Evolutionary conservation across 768 basidiomycete genomes (phyloP), one percentile per base, ranked within the genome.

Genomic region (Pisolithus tinctorius): DNA sequence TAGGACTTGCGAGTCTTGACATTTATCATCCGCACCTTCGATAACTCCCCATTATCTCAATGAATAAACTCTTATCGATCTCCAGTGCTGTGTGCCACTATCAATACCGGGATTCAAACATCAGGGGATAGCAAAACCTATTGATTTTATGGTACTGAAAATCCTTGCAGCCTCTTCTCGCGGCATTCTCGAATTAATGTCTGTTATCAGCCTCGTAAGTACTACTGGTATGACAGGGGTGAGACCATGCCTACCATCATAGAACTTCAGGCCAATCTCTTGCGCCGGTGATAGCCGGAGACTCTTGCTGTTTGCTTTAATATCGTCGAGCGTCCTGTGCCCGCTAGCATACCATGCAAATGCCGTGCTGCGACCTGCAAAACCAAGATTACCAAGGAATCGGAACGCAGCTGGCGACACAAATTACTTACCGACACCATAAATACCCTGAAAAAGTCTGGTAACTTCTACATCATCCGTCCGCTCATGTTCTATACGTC

Each of bases 41-140:
- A 64, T 85, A 97, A 56, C 89, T 92, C 1, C 93, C 94, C 93
- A 95, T 94, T 45, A 94, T 84, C 46, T 93, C 83, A 9, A 96
- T 68, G 60, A 79, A 82, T 25, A 94, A 62, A 48, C 79, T 78
- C 5, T 79, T 69, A 60, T 94, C 93, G 30, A 95, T 74, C 1
- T 66, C 68, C 9, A 87, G 73, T 2, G 89, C 92, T 91, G 54
- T 3, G 13, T 4, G n/a, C 11, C 49, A 40, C 4, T 3, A 37
- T 44, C 40, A 56, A 26, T 43, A 39, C 25, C 17, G 11, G 17
- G 5, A 36, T 0, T 34, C 17, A 48, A 26, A 26, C 4, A 27
- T 14, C 45, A 14, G n/a, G 29, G 13, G 9, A 46, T 39, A 29
- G 20, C 53, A 70, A 45, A 58, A 87, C 92, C 89, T 53, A 84